Base-by-base conservation (phyloP, 2,329 filamentous ascomycete species). In the Cyphellophora attinorum region DNA sequence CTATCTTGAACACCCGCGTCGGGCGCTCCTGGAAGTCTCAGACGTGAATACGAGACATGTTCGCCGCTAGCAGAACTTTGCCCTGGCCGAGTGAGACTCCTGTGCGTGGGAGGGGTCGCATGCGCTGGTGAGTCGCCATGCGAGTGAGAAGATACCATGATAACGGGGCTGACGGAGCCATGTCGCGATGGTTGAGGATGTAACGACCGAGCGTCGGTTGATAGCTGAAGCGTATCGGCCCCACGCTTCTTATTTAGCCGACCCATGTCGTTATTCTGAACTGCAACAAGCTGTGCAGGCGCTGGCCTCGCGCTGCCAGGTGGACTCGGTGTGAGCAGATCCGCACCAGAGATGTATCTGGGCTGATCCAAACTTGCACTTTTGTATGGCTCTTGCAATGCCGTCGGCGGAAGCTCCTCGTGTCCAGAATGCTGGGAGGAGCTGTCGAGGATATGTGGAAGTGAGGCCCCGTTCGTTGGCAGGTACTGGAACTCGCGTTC, bases 121-220 rank as follows among this genome's bases (percentile, higher is more conserved):
- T 55, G 47, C 27, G 54, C 53, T 4, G 62, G 62, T 2, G 62
- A 65, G 45, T 67, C 63, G 4, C 62, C 62, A 14, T 60, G 53
- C 14, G 55, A 55, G 30, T 46, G 43, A 21, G 34, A 60, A 17
- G 62, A 62, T 3, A 68, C 54, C 23, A 58, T 63, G 27, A 68
- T 56, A 19, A 62, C 57, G 10, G 65, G 65, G 37, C 64, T 67
- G 3, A 31, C 37, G n/a, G 38, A 33, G 3, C 34, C 33, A 18
- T 38, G 32, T 12, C 11, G 27, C 14, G 35, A 17, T 12, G 34
- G 51, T 53, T 8, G 51, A 50, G 31, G 31, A 8, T n/a, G n/a
- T 25, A 25, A 25, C n/a, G 21, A 25, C 8, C n/a, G 8, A 8
- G 21, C n/a, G 21, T 25, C 21, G n/a, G 21, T 25, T 25, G 31